phyloP scores from a whole-genome alignment of 192 early-diverging fungal species.

The Backusella australiensis region DNA sequence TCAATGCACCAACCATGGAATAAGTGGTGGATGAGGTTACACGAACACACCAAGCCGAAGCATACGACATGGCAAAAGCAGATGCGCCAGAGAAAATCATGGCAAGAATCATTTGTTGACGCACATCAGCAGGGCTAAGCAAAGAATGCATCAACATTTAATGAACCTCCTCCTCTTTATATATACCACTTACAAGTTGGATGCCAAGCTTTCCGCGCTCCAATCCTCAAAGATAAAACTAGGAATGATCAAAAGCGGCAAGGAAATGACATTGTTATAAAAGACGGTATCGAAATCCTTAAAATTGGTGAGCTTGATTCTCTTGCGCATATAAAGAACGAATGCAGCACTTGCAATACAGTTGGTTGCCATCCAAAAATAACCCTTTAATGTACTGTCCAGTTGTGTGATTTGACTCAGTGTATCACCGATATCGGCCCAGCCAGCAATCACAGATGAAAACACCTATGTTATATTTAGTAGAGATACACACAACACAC shows the following conservation, averaged over 20 bases:
- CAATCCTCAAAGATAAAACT: constrained; percentile 71
- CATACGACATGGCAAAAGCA: constrained; percentile 90
- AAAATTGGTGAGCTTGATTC: constrained; percentile 85
- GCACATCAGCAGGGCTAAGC: constrained; percentile 39
- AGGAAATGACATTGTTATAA: constrained; percentile 91
- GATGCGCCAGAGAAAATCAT: constrained; percentile 78
- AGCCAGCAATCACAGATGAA: constrained; percentile 84
- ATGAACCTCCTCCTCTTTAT: neutral
- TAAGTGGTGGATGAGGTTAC: constrained; percentile 72
- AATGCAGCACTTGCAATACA: constrained; percentile 86
- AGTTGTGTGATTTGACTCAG: constrained; percentile 19
- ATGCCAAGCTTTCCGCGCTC: constrained; percentile 54
- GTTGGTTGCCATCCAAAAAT: constrained; percentile 90
- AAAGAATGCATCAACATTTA: constrained; percentile 10
- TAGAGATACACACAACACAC: too few species aligned
- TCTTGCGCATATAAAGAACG: constrained; percentile 86
- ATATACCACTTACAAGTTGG: constrained; percentile 50
- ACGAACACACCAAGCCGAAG: constrained; percentile 79
- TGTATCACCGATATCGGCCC: constrained; percentile 59
- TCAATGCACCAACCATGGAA: constrained; percentile 96
- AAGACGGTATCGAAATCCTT: constrained; percentile 98
- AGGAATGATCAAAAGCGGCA: constrained; percentile 73
- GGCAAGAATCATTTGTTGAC: constrained; percentile 54
- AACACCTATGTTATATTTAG: constrained; percentile 49
- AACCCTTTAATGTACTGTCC: constrained; percentile 55